phyloP scores from a whole-genome alignment of 306 rosid genomes.

The Lotus japonicus region DNA sequence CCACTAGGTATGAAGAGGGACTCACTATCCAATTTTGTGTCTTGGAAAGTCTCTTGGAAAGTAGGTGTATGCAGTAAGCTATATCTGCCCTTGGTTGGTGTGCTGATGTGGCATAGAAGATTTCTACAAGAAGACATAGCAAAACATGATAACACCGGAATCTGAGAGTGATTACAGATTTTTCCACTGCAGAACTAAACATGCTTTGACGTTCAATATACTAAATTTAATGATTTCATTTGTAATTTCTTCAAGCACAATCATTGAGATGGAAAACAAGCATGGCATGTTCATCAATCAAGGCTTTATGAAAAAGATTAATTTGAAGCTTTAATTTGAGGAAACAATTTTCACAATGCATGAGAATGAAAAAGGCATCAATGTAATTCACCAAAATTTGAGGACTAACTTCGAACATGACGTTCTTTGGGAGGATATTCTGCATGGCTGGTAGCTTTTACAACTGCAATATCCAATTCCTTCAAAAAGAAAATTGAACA shows the following conservation, averaged over 20 bases:
- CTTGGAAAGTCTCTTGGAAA: slow-evolving; percentile 73
- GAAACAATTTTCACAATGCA: not conserved
- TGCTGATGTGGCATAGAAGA: slow-evolving; percentile 69
- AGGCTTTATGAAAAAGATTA: not conserved
- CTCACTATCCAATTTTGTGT: slow-evolving; percentile 82
- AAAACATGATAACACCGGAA: not conserved
- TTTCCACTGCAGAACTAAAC: too few relatives aligned
- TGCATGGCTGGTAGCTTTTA: slow-evolving; percentile 86
- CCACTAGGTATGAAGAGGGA: not conserved
- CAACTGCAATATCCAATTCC: slow-evolving; percentile 95
- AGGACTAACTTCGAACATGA: slow-evolving; percentile 74
- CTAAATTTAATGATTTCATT: slow-evolving; percentile 1
- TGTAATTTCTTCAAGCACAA: slow-evolving; percentile 12
- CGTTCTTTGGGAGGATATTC: slow-evolving; percentile 95
- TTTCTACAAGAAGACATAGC: slow-evolving; percentile 34
- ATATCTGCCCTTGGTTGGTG: slow-evolving; percentile 85
- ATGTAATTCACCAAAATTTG: not conserved
- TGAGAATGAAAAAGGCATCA: not conserved
- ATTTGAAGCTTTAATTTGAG: not conserved
- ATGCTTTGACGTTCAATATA: not conserved
- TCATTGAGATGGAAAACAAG: not conserved
- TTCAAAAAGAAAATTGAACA: slow-evolving; percentile 10
- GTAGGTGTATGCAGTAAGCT: slow-evolving; percentile 75
- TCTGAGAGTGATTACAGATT: too few relatives aligned
- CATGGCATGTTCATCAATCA: not conserved